These are phyloP conservation scores for Cladorrhinum samala DNA, from an alignment of 495 filamentous ascomycete genomes.

Conservation along the genomic window DNA sequence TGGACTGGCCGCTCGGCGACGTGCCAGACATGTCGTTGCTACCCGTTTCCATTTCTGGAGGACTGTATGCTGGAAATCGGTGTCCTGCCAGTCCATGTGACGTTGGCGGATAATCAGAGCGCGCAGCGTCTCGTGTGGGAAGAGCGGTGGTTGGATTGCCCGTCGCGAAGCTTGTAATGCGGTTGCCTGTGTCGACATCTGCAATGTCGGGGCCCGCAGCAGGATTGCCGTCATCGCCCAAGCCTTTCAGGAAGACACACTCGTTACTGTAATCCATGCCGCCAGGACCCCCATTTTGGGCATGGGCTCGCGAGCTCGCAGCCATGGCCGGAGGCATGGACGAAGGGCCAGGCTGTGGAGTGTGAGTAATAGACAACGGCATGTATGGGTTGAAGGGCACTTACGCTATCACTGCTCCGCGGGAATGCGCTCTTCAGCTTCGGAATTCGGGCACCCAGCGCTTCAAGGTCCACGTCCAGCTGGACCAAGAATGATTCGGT, in stretches of 20 bases:
- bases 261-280: conserved; percentile 25
- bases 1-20: conserved; percentile 37
- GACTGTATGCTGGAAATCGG: conserved; percentile 15
- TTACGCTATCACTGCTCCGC: conserved; percentile 44
- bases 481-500: conserved; percentile 95
- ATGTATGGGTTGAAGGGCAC: conserved; percentile 8
- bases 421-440: conserved; percentile 47
- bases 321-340: neutral
- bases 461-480: conserved; percentile 84
- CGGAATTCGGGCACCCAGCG: conserved; percentile 48
- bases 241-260: conserved; percentile 28
- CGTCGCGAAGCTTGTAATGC: conserved; percentile 13
- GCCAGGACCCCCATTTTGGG: neutral
- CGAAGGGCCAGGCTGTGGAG: conserved; percentile 10
- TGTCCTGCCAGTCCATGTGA: conserved; percentile 26
- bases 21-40: conserved; percentile 34
- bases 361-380: neutral
- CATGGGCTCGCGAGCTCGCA: neutral
- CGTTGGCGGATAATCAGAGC: conserved; percentile 19
- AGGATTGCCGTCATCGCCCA: conserved; percentile 27
- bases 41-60: conserved; percentile 15
- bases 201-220: conserved; percentile 22
- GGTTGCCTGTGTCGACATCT: conserved; percentile 16
- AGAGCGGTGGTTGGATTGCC: conserved; percentile 21
- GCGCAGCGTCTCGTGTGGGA: conserved; percentile 26